Conservation (phyloP, 768 basidiomycete genomes). For the Lactifluus volemus region DNA sequence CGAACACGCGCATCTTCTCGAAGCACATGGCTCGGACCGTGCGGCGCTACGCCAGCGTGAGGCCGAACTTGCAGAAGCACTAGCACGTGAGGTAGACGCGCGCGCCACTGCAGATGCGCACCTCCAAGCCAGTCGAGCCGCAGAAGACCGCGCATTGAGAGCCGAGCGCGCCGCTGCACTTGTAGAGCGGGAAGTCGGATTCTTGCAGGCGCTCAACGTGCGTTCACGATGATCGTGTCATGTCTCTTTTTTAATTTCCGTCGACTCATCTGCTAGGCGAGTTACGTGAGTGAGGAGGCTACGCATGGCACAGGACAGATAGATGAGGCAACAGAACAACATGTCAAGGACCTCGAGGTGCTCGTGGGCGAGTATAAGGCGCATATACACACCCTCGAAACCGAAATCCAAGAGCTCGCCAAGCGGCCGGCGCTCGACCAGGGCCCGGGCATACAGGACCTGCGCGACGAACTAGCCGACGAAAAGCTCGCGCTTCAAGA, state of each 20-base stretch:
- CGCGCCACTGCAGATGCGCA: constrained; percentile 28
- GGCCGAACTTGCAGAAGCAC: constrained; percentile 32
- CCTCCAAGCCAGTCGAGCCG: constrained; percentile 29
- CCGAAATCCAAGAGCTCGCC: constrained; percentile 40
- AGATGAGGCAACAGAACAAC: constrained; percentile 34
- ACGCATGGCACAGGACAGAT: constrained; percentile 24
- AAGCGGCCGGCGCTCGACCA: constrained; percentile 26
- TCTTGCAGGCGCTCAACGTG: constrained; percentile 59
- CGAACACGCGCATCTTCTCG: constrained; percentile 51
- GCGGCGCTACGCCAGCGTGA: constrained; percentile 49
- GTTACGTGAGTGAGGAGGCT: constrained; percentile 53
- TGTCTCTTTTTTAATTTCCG: background rate
- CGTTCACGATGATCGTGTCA: constrained; percentile 22
- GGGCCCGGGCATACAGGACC: constrained; percentile 27
- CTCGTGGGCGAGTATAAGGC: constrained; percentile 48
- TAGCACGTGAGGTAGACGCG: constrained; percentile 25
- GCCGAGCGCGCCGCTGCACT: constrained; percentile 34
- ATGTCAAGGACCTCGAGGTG: constrained; percentile 46
- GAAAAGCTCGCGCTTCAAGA: constrained; percentile 27
- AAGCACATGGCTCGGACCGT: constrained; percentile 52
- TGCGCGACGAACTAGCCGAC: constrained; percentile 32
- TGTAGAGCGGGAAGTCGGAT: constrained; percentile 55
- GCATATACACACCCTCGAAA: constrained; percentile 36
- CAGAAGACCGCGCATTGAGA: constrained; percentile 34
- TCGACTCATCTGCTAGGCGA: constrained; percentile 35